Evolutionary conservation across 2,329 filamentous ascomycete species (phyloP).

Genomic region (Trichoderma sp.): DNA sequence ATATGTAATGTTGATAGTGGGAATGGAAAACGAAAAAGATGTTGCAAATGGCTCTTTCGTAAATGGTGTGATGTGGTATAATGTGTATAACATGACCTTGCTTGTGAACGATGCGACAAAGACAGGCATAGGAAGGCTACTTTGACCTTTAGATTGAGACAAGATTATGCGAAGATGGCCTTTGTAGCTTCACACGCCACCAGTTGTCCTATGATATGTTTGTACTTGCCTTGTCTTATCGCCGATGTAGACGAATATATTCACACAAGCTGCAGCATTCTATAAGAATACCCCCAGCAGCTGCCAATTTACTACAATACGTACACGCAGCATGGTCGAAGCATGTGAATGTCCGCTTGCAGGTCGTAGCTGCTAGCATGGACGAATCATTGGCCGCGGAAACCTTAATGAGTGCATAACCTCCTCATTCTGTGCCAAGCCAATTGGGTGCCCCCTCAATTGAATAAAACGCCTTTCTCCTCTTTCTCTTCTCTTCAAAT

Average conservation of each 20-base stretch:
- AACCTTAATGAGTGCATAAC: constrained; percentile 10
- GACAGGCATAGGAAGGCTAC: not conserved
- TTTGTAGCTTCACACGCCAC: no score
- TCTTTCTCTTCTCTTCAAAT: not conserved
- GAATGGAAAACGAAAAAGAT: constrained; percentile 8
- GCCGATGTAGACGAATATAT: no score
- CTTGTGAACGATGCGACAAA: not conserved
- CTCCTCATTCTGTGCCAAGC: constrained; percentile 16
- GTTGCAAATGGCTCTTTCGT: not conserved
- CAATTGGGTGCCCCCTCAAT: not conserved
- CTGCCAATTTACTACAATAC: not conserved
- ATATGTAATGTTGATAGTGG: not conserved
- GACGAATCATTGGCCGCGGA: constrained; percentile 19
- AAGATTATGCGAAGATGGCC: no score
- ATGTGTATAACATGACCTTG: no score
- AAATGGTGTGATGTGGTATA: not conserved
- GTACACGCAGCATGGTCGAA: not conserved
- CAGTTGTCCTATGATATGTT: no score
- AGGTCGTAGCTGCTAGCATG: not conserved
- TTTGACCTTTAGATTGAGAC: no score
- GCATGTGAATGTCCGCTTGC: not conserved
- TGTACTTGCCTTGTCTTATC: no score
- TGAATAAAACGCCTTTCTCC: not conserved
- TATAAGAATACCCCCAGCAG: not conserved
- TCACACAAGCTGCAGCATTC: no score